Base-by-base conservation (phyloP, 2,329 filamentous ascomycete species). In the Talaromyces verruculosus region DNA sequence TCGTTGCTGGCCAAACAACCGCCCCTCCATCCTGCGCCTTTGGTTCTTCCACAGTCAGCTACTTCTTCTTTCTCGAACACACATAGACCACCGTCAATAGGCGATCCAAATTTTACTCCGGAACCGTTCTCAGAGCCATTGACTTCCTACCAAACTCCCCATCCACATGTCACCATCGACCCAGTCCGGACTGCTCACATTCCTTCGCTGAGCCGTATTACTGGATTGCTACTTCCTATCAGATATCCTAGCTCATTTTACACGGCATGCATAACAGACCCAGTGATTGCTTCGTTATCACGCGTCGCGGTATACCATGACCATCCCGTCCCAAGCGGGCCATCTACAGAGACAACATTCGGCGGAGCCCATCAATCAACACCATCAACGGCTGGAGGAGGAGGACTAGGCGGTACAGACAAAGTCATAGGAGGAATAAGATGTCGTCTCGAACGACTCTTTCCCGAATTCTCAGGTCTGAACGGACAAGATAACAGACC, bases 211-310 rank as follows among this genome's bases (percentile, higher is more conserved):
- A 84, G 83, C 71, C 84, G 84, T 19, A 83, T 89, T 35, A 88
- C 84, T 61, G 79, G 82, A 63, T 77, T 88, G 4, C 81, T 88
- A 1, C 80, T 89, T 1, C 87, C 87, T 6, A 85, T 89, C 65
- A 82, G 84, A 63, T 89, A 89, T 72, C 83, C 85, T 2, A 81
- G 84, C 57, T 82, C 80, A 19, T 89, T 89, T 80, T 89, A 87
- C 78, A 83, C 81, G 22, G 85, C 87, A 67, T 87, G 83, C 47
- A 80, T 88, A 72, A 81, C 83, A 2, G 85, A 88, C 65, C 79
- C 82, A 2, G 74, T 84, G 53, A 78, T 81, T 63, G 78, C 81
- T 47, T 80, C 83, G 65, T 75, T 89, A 63, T 87, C 87, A 8
- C 81, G 87, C n/a, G 81, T 88, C 51, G 87, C 86, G 3, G 71